A percentile compares a stretch with the other conserved stretches of the same genome.
Evolutionary conservation across 306 rosid species (phyloP).

Genomic region (Begonia peltatifolia): DNA sequence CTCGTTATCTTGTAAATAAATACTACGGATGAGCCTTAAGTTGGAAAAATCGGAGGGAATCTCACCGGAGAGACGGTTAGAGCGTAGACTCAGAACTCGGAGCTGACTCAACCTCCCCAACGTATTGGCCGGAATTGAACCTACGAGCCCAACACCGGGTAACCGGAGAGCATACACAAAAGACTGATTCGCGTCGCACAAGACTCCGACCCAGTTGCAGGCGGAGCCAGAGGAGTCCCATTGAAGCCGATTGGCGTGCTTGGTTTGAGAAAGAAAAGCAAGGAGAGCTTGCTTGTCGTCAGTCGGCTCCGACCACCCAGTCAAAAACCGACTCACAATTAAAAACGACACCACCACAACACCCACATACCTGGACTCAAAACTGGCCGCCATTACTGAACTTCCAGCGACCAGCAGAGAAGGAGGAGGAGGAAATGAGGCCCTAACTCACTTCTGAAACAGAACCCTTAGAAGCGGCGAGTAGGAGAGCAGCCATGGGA

Average conservation of each 20-base stretch:
- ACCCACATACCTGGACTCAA: slow-evolving; percentile 1
- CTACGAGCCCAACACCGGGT: slow-evolving; percentile 77
- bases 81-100: slow-evolving; percentile 74
- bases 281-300: slow-evolving; percentile 85
- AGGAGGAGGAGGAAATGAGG: background rate
- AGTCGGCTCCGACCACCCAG: slow-evolving; percentile 52
- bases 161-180: slow-evolving; percentile 47
- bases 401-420: slow-evolving; percentile 1
- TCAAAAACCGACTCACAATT: slow-evolving; percentile 10
- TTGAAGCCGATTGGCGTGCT: slow-evolving; percentile 52
- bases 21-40: slow-evolving; percentile 39
- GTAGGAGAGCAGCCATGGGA: too few relatives aligned
- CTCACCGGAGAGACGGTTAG: slow-evolving; percentile 51
- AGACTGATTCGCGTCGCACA: slow-evolving; percentile 33
- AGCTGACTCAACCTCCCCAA: slow-evolving; percentile 46
- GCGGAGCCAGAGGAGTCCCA: slow-evolving; percentile 74
- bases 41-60: slow-evolving; percentile 79
- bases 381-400: slow-evolving; percentile 22
- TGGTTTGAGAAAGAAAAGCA: slow-evolving; percentile 42
- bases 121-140: slow-evolving; percentile 49
- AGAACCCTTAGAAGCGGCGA: too few relatives aligned
- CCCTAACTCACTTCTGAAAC: too few relatives aligned
- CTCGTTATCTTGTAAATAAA: slow-evolving; percentile 51
- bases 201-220: slow-evolving; percentile 78
- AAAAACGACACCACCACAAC: slow-evolving; percentile 1